Percentiles rank a stretch among this genome's conserved stretches.
Conservation (phyloP, 2,329 filamentous ascomycete species). For the Fusarium musae region DNA sequence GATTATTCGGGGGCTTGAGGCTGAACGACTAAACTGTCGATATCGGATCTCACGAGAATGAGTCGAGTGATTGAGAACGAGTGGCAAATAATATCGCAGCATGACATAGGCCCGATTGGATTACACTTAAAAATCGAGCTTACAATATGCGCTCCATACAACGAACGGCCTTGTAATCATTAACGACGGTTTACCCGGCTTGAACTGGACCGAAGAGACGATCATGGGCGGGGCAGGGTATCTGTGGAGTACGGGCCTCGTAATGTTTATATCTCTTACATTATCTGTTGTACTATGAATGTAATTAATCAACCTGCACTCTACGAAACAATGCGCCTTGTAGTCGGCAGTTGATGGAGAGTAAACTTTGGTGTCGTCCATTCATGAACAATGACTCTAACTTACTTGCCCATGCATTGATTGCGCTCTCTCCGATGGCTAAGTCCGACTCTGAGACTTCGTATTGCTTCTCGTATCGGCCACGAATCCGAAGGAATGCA, state of each 20-base stretch:
- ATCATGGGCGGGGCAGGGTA: constrained; percentile 3
- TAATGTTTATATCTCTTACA: neutral
- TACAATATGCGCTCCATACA: constrained; percentile 25
- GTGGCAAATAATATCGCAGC: neutral
- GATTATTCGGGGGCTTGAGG: constrained; percentile 18
- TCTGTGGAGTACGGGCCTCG: constrained; percentile 4
- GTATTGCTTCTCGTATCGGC: neutral
- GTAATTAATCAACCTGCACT: neutral
- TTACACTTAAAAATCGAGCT: neutral
- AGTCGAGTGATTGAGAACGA: neutral
- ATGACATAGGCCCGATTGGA: neutral
- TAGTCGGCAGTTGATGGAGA: neutral
- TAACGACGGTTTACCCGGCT: neutral
- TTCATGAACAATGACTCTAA: neutral
- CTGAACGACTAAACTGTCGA: neutral
- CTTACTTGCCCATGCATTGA: neutral
- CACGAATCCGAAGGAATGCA: neutral
- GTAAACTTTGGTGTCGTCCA: neutral
- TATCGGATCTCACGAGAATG: neutral
- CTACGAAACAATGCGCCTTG: neutral
- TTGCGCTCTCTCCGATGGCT: constrained; percentile 3
- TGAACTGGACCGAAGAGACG: neutral
- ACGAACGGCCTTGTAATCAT: neutral
- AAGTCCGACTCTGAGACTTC: neutral
- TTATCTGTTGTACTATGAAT: neutral